phyloP scores from a whole-genome alignment of 2,329 filamentous ascomycete species.

The Pestalotiopsis fici region DNA sequence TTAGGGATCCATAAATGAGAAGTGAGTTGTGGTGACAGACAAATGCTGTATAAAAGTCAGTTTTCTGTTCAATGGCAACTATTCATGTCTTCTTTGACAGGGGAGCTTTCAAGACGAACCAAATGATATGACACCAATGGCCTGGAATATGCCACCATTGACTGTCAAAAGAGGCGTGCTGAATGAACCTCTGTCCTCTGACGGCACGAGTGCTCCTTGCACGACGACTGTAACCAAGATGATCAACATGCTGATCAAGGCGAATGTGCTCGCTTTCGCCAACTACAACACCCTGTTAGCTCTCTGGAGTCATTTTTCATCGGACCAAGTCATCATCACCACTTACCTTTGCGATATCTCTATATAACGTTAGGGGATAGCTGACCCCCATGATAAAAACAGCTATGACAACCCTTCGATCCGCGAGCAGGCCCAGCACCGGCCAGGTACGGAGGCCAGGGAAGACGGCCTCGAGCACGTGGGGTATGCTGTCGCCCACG shows the following conservation, averaged over 20 bases:
- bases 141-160: conserved; percentile 88
- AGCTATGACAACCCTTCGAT: conserved; percentile 83
- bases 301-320: too few relatives aligned
- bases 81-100: neutral
- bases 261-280: conserved; percentile 92
- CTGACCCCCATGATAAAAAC: conserved; percentile 84
- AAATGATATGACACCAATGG: conserved; percentile 97
- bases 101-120: conserved; percentile 61
- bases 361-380: conserved; percentile 88
- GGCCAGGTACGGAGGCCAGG: conserved; percentile 72
- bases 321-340: too few relatives aligned
- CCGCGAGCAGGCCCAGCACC: conserved; percentile 79
- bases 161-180: conserved; percentile 72
- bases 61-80: neutral
- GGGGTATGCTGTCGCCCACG: conserved; percentile 93
- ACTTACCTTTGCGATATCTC: conserved; percentile 94
- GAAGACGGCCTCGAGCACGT: conserved; percentile 82
- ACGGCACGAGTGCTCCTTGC: conserved; percentile 75
- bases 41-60: conserved; percentile 46
- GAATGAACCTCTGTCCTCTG: conserved; percentile 72
- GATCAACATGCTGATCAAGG: conserved; percentile 87
- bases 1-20: conserved; percentile 93
- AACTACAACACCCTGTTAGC: conserved; percentile 54
- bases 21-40: conserved; percentile 92
- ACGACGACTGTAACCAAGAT: conserved; percentile 88